phyloP scores from a whole-genome alignment of 192 early-diverging fungal genomes.

The Entomortierella beljakovae region DNA sequence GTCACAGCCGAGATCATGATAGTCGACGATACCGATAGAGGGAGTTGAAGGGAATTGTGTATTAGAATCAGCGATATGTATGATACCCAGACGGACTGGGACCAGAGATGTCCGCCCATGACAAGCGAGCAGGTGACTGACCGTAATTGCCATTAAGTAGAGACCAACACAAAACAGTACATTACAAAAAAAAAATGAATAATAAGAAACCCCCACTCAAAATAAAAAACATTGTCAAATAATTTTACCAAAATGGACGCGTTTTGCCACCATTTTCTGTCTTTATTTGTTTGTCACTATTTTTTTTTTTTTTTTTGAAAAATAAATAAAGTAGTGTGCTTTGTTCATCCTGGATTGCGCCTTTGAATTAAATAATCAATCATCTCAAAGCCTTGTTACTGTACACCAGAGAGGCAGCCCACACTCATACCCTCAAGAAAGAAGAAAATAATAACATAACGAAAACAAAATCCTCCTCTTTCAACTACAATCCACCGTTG shows the following conservation, averaged over 20 bases:
- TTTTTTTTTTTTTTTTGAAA: background rate
- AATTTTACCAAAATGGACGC: background rate
- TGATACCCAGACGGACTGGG: background rate
- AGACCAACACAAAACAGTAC: slow-evolving; percentile 2
- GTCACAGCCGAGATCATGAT: slow-evolving; percentile 39
- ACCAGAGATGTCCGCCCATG: background rate
- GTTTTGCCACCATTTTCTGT: too few relatives aligned
- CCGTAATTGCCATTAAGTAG: background rate
- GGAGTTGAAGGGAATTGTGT: background rate
- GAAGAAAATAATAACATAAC: too few relatives aligned
- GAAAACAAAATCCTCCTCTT: background rate
- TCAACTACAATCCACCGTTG: background rate
- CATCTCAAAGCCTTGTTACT: background rate
- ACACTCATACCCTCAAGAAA: too few relatives aligned
- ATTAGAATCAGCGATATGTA: background rate
- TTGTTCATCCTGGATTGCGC: too few relatives aligned
- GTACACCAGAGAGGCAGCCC: too few relatives aligned
- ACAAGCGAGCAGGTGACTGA: background rate
- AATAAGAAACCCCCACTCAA: too few relatives aligned
- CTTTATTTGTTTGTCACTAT: too few relatives aligned
- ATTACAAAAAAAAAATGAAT: background rate
- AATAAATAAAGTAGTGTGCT: too few relatives aligned
- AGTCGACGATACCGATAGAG: slow-evolving; percentile 40
- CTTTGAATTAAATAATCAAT: too few relatives aligned
- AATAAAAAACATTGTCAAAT: background rate